Evolutionary conservation across 2,329 filamentous ascomycete genomes (phyloP).

Genomic region (Phoma sp.): DNA sequence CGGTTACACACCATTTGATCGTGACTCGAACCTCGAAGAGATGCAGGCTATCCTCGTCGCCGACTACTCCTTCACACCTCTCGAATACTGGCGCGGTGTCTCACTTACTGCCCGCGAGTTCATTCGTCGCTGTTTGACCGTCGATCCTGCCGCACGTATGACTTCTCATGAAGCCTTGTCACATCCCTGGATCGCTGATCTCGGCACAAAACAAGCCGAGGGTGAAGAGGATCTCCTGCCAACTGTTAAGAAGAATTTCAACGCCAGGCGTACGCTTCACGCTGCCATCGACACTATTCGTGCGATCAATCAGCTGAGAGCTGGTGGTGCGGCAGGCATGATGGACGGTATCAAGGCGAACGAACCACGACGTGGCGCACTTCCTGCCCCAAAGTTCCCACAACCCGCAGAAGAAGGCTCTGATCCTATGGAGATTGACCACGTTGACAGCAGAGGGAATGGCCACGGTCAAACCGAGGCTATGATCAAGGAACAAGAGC

Average conservation of each 20-base stretch:
- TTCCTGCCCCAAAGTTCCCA: conserved; percentile 40
- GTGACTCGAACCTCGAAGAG: conserved; percentile 96
- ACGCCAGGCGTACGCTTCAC: conserved; percentile 69
- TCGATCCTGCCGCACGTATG: conserved; percentile 86
- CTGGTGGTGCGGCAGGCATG: conserved; percentile 65
- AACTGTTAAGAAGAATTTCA: conserved; percentile 75
- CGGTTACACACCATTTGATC: conserved; percentile 97
- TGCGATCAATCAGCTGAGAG: conserved; percentile 71
- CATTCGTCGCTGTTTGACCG: conserved; percentile 88
- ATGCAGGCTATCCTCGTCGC: conserved; percentile 98
- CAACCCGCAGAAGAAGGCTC: conserved; percentile 42
- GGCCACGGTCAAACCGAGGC: conserved; percentile 68
- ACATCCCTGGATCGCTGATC: conserved; percentile 70
- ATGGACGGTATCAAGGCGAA: conserved; percentile 67
- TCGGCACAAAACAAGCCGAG: conserved; percentile 55
- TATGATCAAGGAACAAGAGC: conserved; percentile 67
- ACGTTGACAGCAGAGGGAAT: conserved; percentile 65
- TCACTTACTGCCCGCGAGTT: conserved; percentile 86
- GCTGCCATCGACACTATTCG: conserved; percentile 73
- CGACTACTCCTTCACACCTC: conserved; percentile 92
- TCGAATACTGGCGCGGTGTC: conserved; percentile 96
- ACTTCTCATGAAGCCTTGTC: conserved; percentile 81
- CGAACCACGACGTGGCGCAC: conserved; percentile 57
- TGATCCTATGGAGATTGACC: conserved; percentile 54
- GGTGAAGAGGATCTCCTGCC: conserved; percentile 64